phyloP scores from a whole-genome alignment of 2,329 filamentous ascomycete species.

The Fonsecaea monophora region DNA sequence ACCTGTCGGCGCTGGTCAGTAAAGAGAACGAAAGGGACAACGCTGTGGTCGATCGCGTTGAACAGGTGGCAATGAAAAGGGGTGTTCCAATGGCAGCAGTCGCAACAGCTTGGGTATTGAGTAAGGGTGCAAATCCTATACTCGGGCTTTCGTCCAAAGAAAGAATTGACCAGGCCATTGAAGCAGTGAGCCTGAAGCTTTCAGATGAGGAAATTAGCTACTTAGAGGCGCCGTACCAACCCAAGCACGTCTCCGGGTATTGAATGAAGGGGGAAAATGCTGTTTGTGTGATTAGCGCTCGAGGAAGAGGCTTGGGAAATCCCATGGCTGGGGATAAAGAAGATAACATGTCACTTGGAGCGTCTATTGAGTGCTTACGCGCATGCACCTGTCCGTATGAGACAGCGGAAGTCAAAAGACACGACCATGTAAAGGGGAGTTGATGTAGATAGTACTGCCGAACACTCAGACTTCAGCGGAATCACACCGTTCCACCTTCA shows the following conservation, averaged over 20 bases:
- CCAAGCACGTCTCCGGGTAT: constrained; percentile 47
- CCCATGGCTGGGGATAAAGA: no score
- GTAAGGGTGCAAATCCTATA: constrained; percentile 62
- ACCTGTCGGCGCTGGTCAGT: constrained; percentile 50
- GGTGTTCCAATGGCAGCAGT: constrained; percentile 68
- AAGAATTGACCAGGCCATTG: constrained; percentile 66
- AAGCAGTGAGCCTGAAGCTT: constrained; percentile 54
- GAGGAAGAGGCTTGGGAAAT: no score
- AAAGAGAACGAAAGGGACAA: constrained; percentile 56
- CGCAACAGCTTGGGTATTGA: constrained; percentile 67
- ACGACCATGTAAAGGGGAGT: no score
- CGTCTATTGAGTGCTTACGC: no score
- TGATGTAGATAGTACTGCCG: no score
- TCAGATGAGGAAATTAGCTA: constrained; percentile 65
- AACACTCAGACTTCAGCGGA: no score
- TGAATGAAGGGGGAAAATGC: neutral
- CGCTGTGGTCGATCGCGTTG: constrained; percentile 61
- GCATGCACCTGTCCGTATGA: no score
- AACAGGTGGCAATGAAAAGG: constrained; percentile 65
- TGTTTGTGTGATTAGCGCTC: no score
- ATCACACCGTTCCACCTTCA: no score
- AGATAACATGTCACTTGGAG: no score
- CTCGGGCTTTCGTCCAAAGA: constrained; percentile 64
- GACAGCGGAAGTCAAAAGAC: no score
- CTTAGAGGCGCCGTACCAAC: constrained; percentile 67